Evolutionary conservation across 2,329 filamentous ascomycete species (phyloP).

Genomic region (Paraphaeosphaeria sporulosa): DNA sequence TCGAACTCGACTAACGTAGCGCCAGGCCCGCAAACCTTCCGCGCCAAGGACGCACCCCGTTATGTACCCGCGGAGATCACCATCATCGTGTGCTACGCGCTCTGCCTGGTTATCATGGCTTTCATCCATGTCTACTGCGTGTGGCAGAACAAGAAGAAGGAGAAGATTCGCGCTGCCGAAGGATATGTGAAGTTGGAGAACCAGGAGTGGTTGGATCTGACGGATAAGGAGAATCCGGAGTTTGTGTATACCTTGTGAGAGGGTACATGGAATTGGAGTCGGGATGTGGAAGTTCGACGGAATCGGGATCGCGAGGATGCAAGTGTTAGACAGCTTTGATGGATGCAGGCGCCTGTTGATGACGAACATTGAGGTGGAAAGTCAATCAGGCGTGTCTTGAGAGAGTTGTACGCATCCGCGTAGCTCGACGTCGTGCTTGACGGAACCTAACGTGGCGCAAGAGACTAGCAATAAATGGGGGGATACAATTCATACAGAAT

Average conservation of each 20-base stretch:
- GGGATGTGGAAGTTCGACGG: too few species aligned
- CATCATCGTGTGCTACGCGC: slow-evolving; percentile 66
- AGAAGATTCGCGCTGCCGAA: slow-evolving; percentile 57
- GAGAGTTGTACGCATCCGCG: too few species aligned
- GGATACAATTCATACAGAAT: too few species aligned
- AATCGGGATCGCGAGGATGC: too few species aligned
- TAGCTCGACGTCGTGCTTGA: too few species aligned
- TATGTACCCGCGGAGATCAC: slow-evolving; percentile 71
- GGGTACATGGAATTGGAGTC: background rate
- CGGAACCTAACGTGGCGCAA: background rate
- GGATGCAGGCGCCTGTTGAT: too few species aligned
- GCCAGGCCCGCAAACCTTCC: slow-evolving; percentile 53
- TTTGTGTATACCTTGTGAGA: slow-evolving; percentile 66
- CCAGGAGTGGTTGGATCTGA: slow-evolving; percentile 72
- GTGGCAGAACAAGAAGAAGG: slow-evolving; percentile 67
- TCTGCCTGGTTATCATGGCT: slow-evolving; percentile 61
- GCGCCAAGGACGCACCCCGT: slow-evolving; percentile 47
- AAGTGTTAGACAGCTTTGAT: too few species aligned
- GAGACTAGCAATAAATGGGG: too few species aligned
- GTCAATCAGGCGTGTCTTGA: too few species aligned
- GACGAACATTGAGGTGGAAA: too few species aligned
- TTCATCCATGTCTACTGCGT: slow-evolving; percentile 71
- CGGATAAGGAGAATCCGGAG: slow-evolving; percentile 69
- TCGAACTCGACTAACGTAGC: background rate
- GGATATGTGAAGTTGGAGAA: slow-evolving; percentile 70